Evolutionary conservation across 305 asterid genomes (phyloP), one percentile per base, ranked within the genome.

Genomic region (Plantago lanceolata): DNA sequence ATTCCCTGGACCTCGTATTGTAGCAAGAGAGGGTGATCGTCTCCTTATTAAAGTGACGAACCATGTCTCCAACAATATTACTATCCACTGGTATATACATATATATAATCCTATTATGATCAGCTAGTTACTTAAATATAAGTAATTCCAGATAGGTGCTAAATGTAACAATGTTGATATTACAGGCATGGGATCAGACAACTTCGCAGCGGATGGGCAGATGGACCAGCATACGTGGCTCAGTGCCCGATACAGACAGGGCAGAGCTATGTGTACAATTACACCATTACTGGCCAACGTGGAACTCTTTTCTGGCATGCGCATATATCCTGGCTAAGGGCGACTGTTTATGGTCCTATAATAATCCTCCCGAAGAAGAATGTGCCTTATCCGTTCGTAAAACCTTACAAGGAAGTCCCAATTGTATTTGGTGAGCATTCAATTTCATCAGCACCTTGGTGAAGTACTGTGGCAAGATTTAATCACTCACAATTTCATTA

Each of bases 201-300:
- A 40, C 78, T 83, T 59, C 75, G 76, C 6, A 83, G 85, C 62
- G 89, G 89, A 40, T 85, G 89, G 93, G 84, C 93, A 0, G 93
- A 85, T 57, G 87, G 87, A 13, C 88, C 88, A 2, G 86, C 92
- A 5, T 84, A 84, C 26, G 55, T 84, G 7, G 78, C 88, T 4
- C 92, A 85, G 64, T 85, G 89, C 55, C 93, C 93, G 0, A 79
- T 85, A 2, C 89, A 82, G 67, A 80, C 78, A 4, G 84, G 87
- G 0, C 84, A 82, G n/a, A 82, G 78, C 58, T 85, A 85, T 57
- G 77, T 81, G 16, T 82, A 82, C 64, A 85, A 85, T 60, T 80
- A 68, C 81, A 82, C 93, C 14, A 70, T 85, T 2, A 63, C 71
- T 21, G 86, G 85, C 2, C 92, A 82, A 65, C 75, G 86, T 56